Base-by-base conservation (phyloP, 345 rosid species). In the Diplotaxis tenuifolia region DNA sequence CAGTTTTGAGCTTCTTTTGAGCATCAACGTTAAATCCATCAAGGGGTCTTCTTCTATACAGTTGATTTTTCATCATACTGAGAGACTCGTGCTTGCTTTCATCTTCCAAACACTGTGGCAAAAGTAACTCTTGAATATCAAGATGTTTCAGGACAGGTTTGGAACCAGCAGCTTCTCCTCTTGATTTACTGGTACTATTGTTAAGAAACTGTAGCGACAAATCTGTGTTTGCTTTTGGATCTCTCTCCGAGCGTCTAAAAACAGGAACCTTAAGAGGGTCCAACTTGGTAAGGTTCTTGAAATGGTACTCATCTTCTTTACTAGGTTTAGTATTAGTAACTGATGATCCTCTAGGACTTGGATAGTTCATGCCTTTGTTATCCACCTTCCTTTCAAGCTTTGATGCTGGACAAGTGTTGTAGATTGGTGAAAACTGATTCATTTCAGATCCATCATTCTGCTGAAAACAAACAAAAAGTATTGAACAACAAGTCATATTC, bases 371-470 rank as follows among this genome's bases (percentile, higher is more conserved):
- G 55, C 52, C 68, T 58, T 57, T 78, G 47, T 28, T 27, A 61
- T 73, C 70, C 68, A 71, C 69, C 79, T 84, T 88, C 64, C 81
- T 91, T n/a, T 83, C 50, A 71, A 74, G 75, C 67, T 59, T 47
- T 4, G 80, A 60, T 62, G 84, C 72, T 62, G 84, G 78, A 29
- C 71, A 70, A 54, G 83, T 68, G 76, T 83, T 78, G 45, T 76
- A 38, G 49, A 62, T 65, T 62, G 81, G 78, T 68, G 67, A 68
- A 65, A 75, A 68, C 60, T 62, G 54, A 20, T 77, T 82, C 73
- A 72, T 84, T 70, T 86, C 85, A 20, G 49, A 70, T 69, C 80
- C 78, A 74, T 76, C 83, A 40, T 76, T 84, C 92, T 88, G 58
- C 55, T 68, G 15, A 45, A n/a, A 42, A 2, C 27, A 25, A 15